These are phyloP conservation scores for Aspergillus aculeatinus DNA, from an alignment of 2,329 filamentous ascomycete species.

Conservation along the genomic window DNA sequence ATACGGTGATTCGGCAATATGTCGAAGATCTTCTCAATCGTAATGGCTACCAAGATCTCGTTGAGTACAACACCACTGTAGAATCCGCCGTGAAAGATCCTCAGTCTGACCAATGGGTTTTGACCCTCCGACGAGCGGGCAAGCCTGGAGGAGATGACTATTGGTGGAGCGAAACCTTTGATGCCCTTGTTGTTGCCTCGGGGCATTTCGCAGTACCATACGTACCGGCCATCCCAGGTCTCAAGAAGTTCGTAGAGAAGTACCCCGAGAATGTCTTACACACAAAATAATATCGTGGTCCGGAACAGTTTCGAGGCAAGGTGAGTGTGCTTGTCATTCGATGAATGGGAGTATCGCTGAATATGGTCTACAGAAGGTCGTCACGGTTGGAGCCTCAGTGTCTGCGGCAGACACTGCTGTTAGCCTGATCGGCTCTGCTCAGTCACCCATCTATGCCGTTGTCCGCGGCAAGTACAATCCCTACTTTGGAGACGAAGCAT, in stretches of 20 bases:
- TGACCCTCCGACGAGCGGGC: conserved; percentile 50
- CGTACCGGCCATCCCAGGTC: conserved; percentile 43
- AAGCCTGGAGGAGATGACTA: conserved; percentile 45
- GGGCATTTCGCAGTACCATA: conserved; percentile 62
- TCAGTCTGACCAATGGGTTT: conserved; percentile 50
- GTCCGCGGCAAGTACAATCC: conserved; percentile 53
- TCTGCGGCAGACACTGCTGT: conserved; percentile 63
- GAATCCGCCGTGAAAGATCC: conserved; percentile 56
- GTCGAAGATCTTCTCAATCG: conserved; percentile 56
- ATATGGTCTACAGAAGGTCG: conserved; percentile 49
- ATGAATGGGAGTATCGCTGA: no score
- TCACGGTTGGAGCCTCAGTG: conserved; percentile 64
- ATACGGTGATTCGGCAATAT: conserved; percentile 57
- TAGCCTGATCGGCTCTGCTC: conserved; percentile 49
- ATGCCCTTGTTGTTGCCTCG: conserved; percentile 60
- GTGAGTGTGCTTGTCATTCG: conserved; percentile 10
- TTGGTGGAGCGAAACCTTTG: conserved; percentile 65
- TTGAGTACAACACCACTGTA: conserved; percentile 58
- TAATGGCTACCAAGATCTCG: conserved; percentile 51
- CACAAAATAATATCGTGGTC: conserved; percentile 41
- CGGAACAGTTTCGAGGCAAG: conserved; percentile 42
- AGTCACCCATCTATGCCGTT: conserved; percentile 54
- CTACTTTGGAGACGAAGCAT: conserved; percentile 61
- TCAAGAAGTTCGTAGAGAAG: conserved; percentile 40
- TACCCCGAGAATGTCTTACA: conserved; percentile 44